Conservation (phyloP, 805 yeast genomes). For the Candida ovalis region DNA sequence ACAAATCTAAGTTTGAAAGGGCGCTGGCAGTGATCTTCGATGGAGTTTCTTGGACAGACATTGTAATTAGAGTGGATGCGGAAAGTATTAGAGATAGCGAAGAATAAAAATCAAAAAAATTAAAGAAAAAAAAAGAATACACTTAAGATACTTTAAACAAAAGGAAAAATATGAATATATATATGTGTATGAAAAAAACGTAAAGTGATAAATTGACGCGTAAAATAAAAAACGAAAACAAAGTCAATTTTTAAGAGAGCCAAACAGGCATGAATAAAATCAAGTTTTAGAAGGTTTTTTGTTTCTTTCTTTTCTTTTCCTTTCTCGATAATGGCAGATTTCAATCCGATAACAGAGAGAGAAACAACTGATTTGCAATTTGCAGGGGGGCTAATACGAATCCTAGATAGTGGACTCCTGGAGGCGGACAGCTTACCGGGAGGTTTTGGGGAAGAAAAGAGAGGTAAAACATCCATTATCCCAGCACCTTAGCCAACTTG, state of each 20-base stretch:
- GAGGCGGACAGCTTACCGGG: too few species aligned
- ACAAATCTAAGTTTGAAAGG: slow-evolving; percentile 47
- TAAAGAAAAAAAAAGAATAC: neutral
- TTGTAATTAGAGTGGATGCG: slow-evolving; percentile 10
- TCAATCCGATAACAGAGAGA: too few species aligned
- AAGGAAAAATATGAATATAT: neutral
- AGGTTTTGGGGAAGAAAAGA: too few species aligned
- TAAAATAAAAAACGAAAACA: neutral
- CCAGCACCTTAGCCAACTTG: too few species aligned
- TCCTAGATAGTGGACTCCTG: too few species aligned
- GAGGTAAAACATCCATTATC: too few species aligned
- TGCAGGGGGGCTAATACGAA: too few species aligned
- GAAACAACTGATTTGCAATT: too few species aligned
- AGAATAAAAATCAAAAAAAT: neutral
- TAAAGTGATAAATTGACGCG: neutral
- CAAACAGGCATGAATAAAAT: neutral
- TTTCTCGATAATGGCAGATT: too few species aligned
- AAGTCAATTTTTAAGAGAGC: neutral
- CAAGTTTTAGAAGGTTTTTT: neutral
- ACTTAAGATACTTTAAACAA: neutral
- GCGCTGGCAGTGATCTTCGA: slow-evolving; percentile 61
- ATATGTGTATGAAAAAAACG: neutral
- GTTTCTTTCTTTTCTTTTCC: too few species aligned
- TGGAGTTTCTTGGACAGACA: slow-evolving; percentile 67
- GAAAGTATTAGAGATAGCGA: neutral